Evolutionary conservation across 1,284 basidiomycete genomes (phyloP), one percentile per base, ranked within the genome.

Genomic region (Bjerkandera adusta): DNA sequence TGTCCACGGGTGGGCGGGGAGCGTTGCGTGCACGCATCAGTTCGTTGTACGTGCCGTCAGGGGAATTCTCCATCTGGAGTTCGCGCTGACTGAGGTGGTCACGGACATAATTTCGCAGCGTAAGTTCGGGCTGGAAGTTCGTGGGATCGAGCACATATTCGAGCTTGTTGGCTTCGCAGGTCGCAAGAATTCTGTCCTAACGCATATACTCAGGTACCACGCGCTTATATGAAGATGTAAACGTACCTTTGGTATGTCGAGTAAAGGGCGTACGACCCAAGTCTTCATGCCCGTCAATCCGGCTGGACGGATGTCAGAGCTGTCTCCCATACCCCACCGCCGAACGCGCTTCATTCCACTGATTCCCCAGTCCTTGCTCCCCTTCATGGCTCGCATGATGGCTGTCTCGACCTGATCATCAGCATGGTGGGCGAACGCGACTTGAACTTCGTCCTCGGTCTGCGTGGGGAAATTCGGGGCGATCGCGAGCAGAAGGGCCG

Each of bases 391-490:
- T 6, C 89, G 78, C 72, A 89, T 81, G 36, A 91, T 65, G 20
- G 79, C 72, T 0, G 88, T 91, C 61, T 91, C 88, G 6, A 89
- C 74, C 57, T 90, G 87, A 57, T 91, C 88, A 57, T 91, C 87
- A 3, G 75, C 73, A 57, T 91, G 88, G 54, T 91, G 88, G 0
- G 76, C 88, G 40, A 83, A 73, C 1, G 83, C 83, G 45, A 89
- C 59, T 15, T 68, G 54, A 3, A 71, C 62, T 0, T 68, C 57
- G 0, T 62, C 49, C 1, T 54, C 50, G 2, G 60, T 61, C 76
- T 89, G 76, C 0, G 57, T 65, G 6, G 70, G 49, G 52, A 84
- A 79, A n/a, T n/a, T n/a, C n/a, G n/a, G n/a, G n/a, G n/a, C n/a
- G n/a, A n/a, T n/a, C n/a, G n/a, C n/a, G n/a, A n/a, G n/a, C 25